Conservation (phyloP, 2,329 filamentous ascomycete genomes). For the Epichloe gansuensis region DNA sequence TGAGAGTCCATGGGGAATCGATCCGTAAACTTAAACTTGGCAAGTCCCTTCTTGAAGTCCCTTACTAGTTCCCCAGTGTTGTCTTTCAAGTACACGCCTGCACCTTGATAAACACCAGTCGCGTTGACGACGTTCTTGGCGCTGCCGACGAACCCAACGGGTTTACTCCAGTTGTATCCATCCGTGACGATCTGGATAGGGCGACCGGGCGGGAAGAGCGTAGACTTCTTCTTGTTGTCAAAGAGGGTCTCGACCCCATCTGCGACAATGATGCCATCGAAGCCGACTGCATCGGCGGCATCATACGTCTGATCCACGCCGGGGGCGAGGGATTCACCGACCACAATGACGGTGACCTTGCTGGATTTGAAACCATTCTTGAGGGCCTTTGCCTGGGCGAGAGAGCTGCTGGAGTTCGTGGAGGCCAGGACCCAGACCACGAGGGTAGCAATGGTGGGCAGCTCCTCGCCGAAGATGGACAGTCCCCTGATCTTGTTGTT, state of each 20-base stretch:
- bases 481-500: constrained; percentile 51
- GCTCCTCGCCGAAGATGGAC: constrained; percentile 42
- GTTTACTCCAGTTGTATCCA: constrained; percentile 57
- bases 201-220: constrained; percentile 50
- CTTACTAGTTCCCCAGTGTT: constrained; percentile 27
- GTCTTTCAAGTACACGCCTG: constrained; percentile 27
- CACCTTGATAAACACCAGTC: constrained; percentile 29
- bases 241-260: constrained; percentile 43
- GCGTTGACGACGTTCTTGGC: constrained; percentile 23
- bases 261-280: constrained; percentile 49
- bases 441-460: constrained; percentile 49
- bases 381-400: constrained; percentile 37
- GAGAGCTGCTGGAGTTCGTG: constrained; percentile 25
- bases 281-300: constrained; percentile 46
- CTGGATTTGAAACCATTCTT: constrained; percentile 32
- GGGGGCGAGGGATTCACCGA: constrained; percentile 42
- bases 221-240: constrained; percentile 25
- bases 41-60: constrained; percentile 44
- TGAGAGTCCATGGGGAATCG: constrained; percentile 44
- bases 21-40: constrained; percentile 51
- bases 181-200: constrained; percentile 51
- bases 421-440: constrained; percentile 50
- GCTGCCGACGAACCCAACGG: constrained; percentile 46
- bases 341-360: constrained; percentile 44
- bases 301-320: constrained; percentile 53